A percentile compares a stretch with the other conserved stretches of the same genome.
These are phyloP conservation scores for Paecilomyces variotii DNA, from an alignment of 2,329 filamentous ascomycete species.

Conservation along the genomic window DNA sequence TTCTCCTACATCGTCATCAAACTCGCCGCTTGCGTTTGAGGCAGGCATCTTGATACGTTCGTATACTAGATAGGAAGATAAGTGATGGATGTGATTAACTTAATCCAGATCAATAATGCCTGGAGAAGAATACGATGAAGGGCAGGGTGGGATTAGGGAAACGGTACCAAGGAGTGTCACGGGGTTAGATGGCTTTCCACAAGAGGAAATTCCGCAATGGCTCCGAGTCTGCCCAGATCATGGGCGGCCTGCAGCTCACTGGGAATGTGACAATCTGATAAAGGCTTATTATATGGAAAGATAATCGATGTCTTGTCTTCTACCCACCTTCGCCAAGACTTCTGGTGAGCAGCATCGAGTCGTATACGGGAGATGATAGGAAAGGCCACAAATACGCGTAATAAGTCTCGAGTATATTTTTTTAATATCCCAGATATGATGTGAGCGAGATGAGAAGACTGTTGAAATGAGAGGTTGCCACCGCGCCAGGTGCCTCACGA, in stretches of 20 bases:
- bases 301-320: not conserved
- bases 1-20: slow-evolving; percentile 44
- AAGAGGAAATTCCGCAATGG: not conserved
- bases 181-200: not conserved
- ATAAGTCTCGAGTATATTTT: slow-evolving; percentile 1
- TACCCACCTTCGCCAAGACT: not conserved
- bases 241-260: not conserved
- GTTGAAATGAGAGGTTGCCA: slow-evolving; percentile 15
- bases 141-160: not conserved
- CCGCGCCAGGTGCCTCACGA: slow-evolving; percentile 13
- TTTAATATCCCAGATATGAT: slow-evolving; percentile 13
- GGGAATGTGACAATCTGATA: not conserved
- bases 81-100: not conserved
- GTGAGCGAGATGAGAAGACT: slow-evolving; percentile 11
- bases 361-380: not conserved
- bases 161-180: not conserved
- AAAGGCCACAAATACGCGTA: not conserved
- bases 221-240: not conserved
- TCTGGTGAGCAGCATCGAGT: not conserved
- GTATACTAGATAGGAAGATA: not conserved
- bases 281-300: too few relatives aligned
- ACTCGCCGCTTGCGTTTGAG: slow-evolving; percentile 47
- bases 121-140: not conserved
- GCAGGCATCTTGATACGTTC: slow-evolving; percentile 38
- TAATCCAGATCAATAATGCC: not conserved